A percentile compares a stretch with the other conserved stretches of the same genome.
Evolutionary conservation across 2,329 filamentous ascomycete genomes (phyloP).

Genomic region (Zopfia rhizophila): DNA sequence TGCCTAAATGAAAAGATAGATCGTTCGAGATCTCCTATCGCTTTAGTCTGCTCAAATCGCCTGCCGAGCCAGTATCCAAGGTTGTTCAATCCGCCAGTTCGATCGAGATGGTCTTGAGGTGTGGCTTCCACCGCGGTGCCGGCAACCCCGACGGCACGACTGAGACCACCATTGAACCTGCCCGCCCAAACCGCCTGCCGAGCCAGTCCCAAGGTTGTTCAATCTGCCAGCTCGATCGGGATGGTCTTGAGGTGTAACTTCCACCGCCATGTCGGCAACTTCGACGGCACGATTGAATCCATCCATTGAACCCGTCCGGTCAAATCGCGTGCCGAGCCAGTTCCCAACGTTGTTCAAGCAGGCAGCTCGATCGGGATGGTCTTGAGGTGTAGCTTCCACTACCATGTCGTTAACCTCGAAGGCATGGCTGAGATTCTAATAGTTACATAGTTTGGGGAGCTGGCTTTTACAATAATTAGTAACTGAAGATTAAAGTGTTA

Average conservation of each 20-base stretch:
- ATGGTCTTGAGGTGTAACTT: conserved; percentile 8
- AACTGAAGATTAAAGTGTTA: too few relatives aligned
- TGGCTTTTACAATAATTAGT: too few relatives aligned
- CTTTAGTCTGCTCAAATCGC: too few relatives aligned
- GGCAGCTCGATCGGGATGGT: conserved; percentile 10
- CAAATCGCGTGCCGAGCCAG: conserved; percentile 4
- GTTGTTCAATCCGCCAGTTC: too few relatives aligned
- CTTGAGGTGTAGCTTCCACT: conserved; percentile 2
- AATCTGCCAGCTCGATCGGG: conserved; percentile 7
- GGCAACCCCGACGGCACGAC: too few relatives aligned
- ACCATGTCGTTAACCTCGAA: conserved; percentile 3
- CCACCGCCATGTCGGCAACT: not conserved
- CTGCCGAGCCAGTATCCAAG: too few relatives aligned
- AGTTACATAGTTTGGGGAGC: too few relatives aligned
- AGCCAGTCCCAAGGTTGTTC: conserved; percentile 8
- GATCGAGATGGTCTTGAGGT: too few relatives aligned
- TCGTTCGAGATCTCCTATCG: too few relatives aligned
- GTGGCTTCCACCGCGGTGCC: too few relatives aligned
- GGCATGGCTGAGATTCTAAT: conserved; percentile 8
- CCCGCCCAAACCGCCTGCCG: conserved; percentile 1
- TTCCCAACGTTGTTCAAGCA: conserved; percentile 8
- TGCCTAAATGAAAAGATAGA: too few relatives aligned
- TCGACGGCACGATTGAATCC: conserved; percentile 7
- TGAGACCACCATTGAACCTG: conserved; percentile 6
- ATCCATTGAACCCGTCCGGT: conserved; percentile 4